Conservation (phyloP, 83 land plant genomes). For the Picea abies region DNA sequence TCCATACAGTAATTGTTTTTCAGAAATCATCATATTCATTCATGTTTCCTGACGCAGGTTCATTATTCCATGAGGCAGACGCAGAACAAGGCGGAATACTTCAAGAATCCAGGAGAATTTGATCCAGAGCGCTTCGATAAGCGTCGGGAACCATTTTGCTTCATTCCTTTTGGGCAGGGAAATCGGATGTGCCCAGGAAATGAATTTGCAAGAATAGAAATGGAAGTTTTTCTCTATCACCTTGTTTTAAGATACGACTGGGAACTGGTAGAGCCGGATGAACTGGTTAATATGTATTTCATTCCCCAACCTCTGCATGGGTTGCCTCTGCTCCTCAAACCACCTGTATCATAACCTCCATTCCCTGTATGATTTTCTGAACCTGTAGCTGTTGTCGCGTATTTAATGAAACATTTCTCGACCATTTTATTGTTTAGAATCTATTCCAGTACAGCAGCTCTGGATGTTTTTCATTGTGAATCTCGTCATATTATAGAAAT, state of each 20-base stretch:
- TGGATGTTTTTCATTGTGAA: no score
- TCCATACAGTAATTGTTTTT: background rate
- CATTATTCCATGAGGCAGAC: conserved; percentile 1
- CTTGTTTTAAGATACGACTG: background rate
- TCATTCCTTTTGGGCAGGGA: conserved; percentile 16
- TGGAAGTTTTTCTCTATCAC: background rate
- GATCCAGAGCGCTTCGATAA: conserved; percentile 12
- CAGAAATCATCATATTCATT: background rate
- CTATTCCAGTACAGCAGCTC: no score
- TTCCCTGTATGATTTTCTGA: background rate
- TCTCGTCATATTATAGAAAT: no score
- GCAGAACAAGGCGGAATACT: conserved; percentile 5
- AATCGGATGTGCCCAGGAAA: conserved; percentile 11
- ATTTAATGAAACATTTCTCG: no score
- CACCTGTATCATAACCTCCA: background rate
- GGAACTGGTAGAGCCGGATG: background rate
- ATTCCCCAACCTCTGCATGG: background rate
- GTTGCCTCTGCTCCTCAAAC: background rate
- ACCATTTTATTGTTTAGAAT: no score
- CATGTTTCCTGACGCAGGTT: background rate
- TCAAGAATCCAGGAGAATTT: background rate
- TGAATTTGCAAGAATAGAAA: conserved; percentile 9
- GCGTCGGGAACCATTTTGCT: background rate
- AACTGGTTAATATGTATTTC: background rate
- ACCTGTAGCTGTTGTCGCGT: no score